Conservation (phyloP, 768 basidiomycete genomes). For the Tulasnella sp. region DNA sequence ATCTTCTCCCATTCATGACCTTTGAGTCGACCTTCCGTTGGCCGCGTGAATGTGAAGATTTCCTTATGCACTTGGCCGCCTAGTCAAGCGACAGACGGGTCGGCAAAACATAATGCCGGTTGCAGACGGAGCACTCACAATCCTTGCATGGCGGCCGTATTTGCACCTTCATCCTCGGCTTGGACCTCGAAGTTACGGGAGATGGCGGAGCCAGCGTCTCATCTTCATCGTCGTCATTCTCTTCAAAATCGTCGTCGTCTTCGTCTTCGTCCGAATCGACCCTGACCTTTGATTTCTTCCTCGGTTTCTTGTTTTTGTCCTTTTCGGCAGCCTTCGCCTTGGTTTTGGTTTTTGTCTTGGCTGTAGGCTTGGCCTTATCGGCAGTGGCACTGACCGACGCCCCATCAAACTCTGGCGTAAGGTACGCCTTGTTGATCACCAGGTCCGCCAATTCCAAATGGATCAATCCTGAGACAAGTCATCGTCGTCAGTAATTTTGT, state of each 20-base stretch:
- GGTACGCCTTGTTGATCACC: constrained; percentile 44
- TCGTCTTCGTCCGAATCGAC: neutral
- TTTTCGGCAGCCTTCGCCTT: neutral
- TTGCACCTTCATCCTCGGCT: neutral
- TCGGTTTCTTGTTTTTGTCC: neutral
- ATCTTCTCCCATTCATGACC: constrained; percentile 65
- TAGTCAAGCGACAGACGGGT: constrained; percentile 23
- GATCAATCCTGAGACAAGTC: constrained; percentile 37
- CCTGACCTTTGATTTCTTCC: neutral
- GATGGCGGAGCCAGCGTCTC: constrained; percentile 2
- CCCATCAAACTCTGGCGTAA: constrained; percentile 25
- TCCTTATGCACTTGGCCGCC: constrained; percentile 58
- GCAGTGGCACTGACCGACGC: neutral
- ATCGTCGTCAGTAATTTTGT: neutral
- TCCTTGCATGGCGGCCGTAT: constrained; percentile 5
- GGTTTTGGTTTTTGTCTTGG: neutral
- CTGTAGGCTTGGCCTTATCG: neutral
- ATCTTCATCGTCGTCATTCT: neutral
- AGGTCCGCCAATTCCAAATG: constrained; percentile 73
- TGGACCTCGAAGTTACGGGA: constrained; percentile 4
- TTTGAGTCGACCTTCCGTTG: constrained; percentile 40
- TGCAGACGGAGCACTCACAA: neutral
- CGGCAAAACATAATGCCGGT: neutral
- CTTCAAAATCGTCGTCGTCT: neutral
- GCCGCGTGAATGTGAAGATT: constrained; percentile 61